phyloP scores from a whole-genome alignment of 1,139 yeast genomes.

The Scheffersomyces titani region DNA sequence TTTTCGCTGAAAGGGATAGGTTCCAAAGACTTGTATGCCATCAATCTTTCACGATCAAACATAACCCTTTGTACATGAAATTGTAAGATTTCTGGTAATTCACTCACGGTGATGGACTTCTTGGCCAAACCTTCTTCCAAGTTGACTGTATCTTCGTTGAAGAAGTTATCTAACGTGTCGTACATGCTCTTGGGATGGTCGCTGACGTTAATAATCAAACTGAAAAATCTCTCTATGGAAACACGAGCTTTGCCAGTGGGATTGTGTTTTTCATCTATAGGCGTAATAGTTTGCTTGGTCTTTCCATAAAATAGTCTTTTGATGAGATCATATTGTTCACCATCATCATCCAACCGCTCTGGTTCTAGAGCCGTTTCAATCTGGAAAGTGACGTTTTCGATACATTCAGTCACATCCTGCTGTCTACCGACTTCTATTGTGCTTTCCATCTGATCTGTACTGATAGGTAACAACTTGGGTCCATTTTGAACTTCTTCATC shows the following conservation, averaged over 20 bases:
- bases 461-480: conserved; percentile 40
- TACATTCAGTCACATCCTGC: conserved; percentile 97
- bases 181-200: conserved; percentile 87
- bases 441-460: conserved; percentile 65
- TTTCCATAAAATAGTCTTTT: conserved; percentile 80
- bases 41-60: conserved; percentile 70
- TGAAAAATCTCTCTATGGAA: conserved; percentile 75
- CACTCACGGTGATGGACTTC: conserved; percentile 68
- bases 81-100: conserved; percentile 80
- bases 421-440: conserved; percentile 85
- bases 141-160: conserved; percentile 70
- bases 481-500: conserved; percentile 10
- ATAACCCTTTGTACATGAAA: conserved; percentile 93
- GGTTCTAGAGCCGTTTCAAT: conserved; percentile 89
- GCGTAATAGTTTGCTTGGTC: conserved; percentile 46
- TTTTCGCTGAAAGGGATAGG: conserved; percentile 79
- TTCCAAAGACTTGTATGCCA: conserved; percentile 80
- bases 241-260: conserved; percentile 60
- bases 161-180: conserved; percentile 85
- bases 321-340: conserved; percentile 80
- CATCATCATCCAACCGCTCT: conserved; percentile 60
- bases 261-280: conserved; percentile 20
- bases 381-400: conserved; percentile 91
- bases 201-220: conserved; percentile 80
- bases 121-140: conserved; percentile 75